Conservation (phyloP, 192 early-diverging fungal genomes). For the Backusella sp. region DNA sequence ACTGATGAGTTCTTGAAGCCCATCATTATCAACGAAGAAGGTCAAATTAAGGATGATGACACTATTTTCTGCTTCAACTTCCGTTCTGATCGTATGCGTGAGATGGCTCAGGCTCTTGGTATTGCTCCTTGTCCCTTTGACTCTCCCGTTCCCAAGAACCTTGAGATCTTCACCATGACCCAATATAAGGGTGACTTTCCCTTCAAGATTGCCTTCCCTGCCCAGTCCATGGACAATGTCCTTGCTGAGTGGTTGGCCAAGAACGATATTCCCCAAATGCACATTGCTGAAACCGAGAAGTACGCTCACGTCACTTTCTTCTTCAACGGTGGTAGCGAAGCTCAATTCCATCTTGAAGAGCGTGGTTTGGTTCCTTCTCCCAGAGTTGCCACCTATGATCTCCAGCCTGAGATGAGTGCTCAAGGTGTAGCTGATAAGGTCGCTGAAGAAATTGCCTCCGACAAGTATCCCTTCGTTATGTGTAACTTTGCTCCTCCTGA, state of each 20-base stretch:
- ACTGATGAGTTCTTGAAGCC: constrained; percentile 99
- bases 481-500: constrained; percentile 99
- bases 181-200: constrained; percentile 98
- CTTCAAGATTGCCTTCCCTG: constrained; percentile 94
- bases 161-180: constrained; percentile 93
- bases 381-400: constrained; percentile 97
- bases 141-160: constrained; percentile 67
- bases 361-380: constrained; percentile 90
- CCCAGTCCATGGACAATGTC: constrained; percentile 97
- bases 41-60: constrained; percentile 80
- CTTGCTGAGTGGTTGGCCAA: constrained; percentile 96
- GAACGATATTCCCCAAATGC: constrained; percentile 84
- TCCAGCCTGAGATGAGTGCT: constrained; percentile 95
- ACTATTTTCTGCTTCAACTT: constrained; percentile 98
- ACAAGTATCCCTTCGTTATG: constrained; percentile 93
- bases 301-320: constrained; percentile 99
- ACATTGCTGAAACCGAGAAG: constrained; percentile 99
- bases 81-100: constrained; percentile 97
- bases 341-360: constrained; percentile 85
- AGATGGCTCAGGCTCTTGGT: constrained; percentile 84
- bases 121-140: constrained; percentile 87
- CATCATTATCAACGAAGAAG: constrained; percentile 81
- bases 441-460: constrained; percentile 71
- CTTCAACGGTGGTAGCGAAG: constrained; percentile 98
- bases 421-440: constrained; percentile 87